These are phyloP conservation scores for Magnusiomyces tetraspermus DNA, from an alignment of 1,139 yeast species.

Conservation along the genomic window DNA sequence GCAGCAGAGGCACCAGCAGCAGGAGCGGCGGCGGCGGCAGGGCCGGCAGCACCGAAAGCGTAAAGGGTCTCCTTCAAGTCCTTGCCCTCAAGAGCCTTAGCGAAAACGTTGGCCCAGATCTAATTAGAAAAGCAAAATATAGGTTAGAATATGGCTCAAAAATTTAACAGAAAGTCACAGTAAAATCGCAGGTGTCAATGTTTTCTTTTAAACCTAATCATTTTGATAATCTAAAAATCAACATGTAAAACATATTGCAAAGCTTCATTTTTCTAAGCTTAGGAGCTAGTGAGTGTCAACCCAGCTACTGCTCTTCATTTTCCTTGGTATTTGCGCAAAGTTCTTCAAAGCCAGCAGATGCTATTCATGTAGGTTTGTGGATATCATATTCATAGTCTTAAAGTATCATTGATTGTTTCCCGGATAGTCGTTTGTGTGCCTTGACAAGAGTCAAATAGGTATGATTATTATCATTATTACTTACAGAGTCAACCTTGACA, in stretches of 20 bases:
- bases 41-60: constrained; percentile 65
- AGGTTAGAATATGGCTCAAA: neutral
- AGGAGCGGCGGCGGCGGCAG: constrained; percentile 52
- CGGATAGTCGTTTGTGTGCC: neutral
- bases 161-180: neutral
- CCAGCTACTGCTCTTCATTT: no score
- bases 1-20: constrained; percentile 51
- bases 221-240: no score
- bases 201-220: no score
- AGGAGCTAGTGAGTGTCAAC: no score
- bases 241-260: no score
- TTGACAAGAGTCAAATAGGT: no score
- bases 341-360: no score
- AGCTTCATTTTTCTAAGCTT: no score
- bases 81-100: constrained; percentile 96
- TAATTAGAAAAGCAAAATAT: constrained; percentile 20
- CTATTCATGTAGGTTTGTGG: no score
- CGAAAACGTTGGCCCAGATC: constrained; percentile 92
- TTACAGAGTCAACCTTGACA: constrained; percentile 64
- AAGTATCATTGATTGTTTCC: neutral
- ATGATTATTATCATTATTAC: no score
- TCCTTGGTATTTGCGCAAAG: no score
- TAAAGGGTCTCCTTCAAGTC: constrained; percentile 84
- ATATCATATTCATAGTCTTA: neutral
- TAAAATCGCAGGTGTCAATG: no score